Evolutionary conservation across 2,329 filamentous ascomycete genomes (phyloP).

Genomic region (Fonsecaea multimorphosa): DNA sequence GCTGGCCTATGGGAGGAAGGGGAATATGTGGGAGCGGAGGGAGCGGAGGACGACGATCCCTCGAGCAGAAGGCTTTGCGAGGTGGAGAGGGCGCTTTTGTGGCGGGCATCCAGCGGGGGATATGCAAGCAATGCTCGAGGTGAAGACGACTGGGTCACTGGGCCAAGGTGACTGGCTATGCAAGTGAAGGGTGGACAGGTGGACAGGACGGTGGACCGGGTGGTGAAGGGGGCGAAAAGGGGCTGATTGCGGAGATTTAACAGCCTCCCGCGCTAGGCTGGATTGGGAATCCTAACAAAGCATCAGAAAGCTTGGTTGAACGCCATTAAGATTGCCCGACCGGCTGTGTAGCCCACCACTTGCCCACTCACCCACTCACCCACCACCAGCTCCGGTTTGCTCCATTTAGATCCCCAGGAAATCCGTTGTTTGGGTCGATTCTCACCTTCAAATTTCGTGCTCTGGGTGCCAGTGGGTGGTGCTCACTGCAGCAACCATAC

Average conservation of each 20-base stretch:
- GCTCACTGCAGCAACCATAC: background rate
- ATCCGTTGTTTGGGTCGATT: background rate
- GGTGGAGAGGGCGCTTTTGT: background rate
- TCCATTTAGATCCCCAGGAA: constrained; percentile 1
- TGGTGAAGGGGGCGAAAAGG: constrained; percentile 11
- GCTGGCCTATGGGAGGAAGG: background rate
- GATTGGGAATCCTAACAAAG: constrained; percentile 16
- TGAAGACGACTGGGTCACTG: background rate
- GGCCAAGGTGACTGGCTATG: constrained; percentile 19
- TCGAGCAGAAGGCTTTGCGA: constrained; percentile 6
- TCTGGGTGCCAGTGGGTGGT: background rate
- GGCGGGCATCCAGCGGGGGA: too few relatives aligned
- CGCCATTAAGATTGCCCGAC: constrained; percentile 36
- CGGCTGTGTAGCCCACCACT: background rate
- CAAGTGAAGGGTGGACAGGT: too few relatives aligned
- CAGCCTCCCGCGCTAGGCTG: constrained; percentile 10
- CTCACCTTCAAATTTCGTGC: constrained; percentile 4
- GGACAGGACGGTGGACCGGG: too few relatives aligned
- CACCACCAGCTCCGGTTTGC: background rate
- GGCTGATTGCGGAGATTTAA: constrained; percentile 31
- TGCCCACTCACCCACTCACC: too few relatives aligned
- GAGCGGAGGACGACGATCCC: constrained; percentile 2
- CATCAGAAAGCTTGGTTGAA: constrained; percentile 36
- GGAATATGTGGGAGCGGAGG: constrained; percentile 3
- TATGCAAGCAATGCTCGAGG: constrained; percentile 20